Evolutionary conservation across 139 green algal genomes (phyloP), one percentile per base, ranked within the genome.

Genomic region (Chlamydomonas schloesseri): DNA sequence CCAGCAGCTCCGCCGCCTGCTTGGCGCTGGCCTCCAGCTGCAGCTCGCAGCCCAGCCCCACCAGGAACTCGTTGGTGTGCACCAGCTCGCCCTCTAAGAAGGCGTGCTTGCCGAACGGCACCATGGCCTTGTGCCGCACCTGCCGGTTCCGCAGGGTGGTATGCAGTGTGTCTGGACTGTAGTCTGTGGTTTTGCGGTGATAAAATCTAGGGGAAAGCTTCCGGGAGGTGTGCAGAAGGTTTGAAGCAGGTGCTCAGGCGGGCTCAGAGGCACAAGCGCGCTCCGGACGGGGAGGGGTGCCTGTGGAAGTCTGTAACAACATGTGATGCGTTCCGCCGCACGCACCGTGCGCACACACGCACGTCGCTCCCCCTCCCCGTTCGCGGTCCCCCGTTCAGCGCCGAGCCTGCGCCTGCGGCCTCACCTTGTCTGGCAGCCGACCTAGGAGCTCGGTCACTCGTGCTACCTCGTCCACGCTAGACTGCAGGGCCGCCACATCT

Each of bases 61-160:
- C 78, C 24, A 86, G 83, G 9, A 90, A 31, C 87, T 94, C 91
- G 79, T 94, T 94, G 55, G 91, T 94, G 87, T 89, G 91, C 13
- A 77, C 75, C 29, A 94, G 87, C 42, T 92, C 55, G 9, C 90
- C 90, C 1, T 74, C 73, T 50, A 94, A 92, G 72, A 92, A 92
- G 46, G 91, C 91, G 68, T 92, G 88, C 74, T 82, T 86, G 24
- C 91, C 91, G 29, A 88, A 87, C 1, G 91, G 91, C 36, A 94
- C 87, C 87, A 90, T 88, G 9, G 88, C 76, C 36, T 62, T 69
- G 65, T 84, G 76, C 0, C 75, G 79, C 10, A 84, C 79, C 46
- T 91, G 68, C 18, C 4, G n/a, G 29, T 37, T 3, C 20, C 21
- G 29, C 14, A 37, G 64, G 64, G 64, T 57, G 50, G 50, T 57